A percentile compares a stretch with the other conserved stretches of the same genome.
Conservation (phyloP, 306 rosid species). For the Gynostemma pentaphyllum region DNA sequence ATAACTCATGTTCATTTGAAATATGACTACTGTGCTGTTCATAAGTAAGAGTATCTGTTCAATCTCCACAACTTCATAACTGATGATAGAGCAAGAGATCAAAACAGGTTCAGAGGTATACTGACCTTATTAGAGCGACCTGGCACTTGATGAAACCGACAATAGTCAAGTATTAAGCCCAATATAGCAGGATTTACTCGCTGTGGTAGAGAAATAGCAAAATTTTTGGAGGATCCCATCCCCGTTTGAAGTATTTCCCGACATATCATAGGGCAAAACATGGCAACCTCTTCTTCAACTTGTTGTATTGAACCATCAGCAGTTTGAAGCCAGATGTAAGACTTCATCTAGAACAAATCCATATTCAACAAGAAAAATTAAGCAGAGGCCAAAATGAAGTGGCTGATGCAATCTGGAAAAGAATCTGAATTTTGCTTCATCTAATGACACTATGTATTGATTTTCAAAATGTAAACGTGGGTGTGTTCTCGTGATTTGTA, state of each 20-base stretch:
- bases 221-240: slow-evolving; percentile 75
- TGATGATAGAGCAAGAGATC: not conserved
- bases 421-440: not conserved
- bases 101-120: slow-evolving; percentile 2
- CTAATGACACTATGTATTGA: not conserved
- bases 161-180: slow-evolving; percentile 75
- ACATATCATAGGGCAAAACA: slow-evolving; percentile 90
- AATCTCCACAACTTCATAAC: slow-evolving; percentile 11
- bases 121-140: slow-evolving; percentile 80
- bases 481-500: too few relatives aligned
- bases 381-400: slow-evolving; percentile 14
- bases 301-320: slow-evolving; percentile 81
- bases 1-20: slow-evolving; percentile 19
- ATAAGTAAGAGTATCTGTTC: slow-evolving; percentile 4
- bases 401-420: slow-evolving; percentile 7
- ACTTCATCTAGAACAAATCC: slow-evolving; percentile 56
- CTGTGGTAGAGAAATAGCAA: slow-evolving; percentile 80
- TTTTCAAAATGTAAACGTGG: not conserved
- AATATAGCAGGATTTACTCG: slow-evolving; percentile 68
- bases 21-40: slow-evolving; percentile 16
- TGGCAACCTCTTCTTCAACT: slow-evolving; percentile 87
- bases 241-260: slow-evolving; percentile 69
- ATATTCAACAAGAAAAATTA: slow-evolving; percentile 2
- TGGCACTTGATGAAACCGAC: slow-evolving; percentile 73
- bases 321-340: slow-evolving; percentile 85